These are phyloP conservation scores for Cruciata laevipes DNA, from an alignment of 257 asterid species.

Conservation along the genomic window DNA sequence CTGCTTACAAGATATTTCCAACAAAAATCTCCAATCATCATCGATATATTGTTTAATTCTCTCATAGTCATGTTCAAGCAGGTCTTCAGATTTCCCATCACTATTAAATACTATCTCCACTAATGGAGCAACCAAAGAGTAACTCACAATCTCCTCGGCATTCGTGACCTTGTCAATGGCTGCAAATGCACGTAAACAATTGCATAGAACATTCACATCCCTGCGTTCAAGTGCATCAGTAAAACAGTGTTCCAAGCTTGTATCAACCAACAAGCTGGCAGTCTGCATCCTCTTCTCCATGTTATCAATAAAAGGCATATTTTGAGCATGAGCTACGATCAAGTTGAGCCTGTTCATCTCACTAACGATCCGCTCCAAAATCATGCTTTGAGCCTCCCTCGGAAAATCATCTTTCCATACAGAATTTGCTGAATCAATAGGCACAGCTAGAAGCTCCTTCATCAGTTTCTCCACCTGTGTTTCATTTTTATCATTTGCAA, in stretches of 20 bases:
- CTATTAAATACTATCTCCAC: conserved; percentile 41
- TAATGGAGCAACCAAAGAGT: conserved; percentile 64
- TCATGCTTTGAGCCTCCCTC: conserved; percentile 97
- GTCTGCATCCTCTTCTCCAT: conserved; percentile 88
- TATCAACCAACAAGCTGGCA: conserved; percentile 68
- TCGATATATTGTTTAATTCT: conserved; percentile 56
- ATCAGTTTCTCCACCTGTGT: conserved; percentile 18
- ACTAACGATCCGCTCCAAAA: conserved; percentile 89
- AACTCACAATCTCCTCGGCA: conserved; percentile 81
- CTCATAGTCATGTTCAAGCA: conserved; percentile 72
- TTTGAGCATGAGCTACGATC: conserved; percentile 70
- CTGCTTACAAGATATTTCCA: conserved; percentile 79
- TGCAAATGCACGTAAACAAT: conserved; percentile 96
- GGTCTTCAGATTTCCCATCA: conserved; percentile 53
- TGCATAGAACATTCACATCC: conserved; percentile 83
- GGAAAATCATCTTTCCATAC: conserved; percentile 30
- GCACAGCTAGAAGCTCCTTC: conserved; percentile 38
- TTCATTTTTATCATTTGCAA: conserved; percentile 7
- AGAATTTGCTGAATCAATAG: conserved; percentile 21
- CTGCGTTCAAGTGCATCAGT: conserved; percentile 78
- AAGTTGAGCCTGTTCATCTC: conserved; percentile 96
- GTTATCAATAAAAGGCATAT: conserved; percentile 91
- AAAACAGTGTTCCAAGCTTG: conserved; percentile 84
- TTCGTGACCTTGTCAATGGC: conserved; percentile 74
- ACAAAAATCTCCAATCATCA: conserved; percentile 76